Evolutionary conservation across 345 rosid genomes (phyloP), one percentile per base, ranked within the genome.

Genomic region (Linum usitatissimum): DNA sequence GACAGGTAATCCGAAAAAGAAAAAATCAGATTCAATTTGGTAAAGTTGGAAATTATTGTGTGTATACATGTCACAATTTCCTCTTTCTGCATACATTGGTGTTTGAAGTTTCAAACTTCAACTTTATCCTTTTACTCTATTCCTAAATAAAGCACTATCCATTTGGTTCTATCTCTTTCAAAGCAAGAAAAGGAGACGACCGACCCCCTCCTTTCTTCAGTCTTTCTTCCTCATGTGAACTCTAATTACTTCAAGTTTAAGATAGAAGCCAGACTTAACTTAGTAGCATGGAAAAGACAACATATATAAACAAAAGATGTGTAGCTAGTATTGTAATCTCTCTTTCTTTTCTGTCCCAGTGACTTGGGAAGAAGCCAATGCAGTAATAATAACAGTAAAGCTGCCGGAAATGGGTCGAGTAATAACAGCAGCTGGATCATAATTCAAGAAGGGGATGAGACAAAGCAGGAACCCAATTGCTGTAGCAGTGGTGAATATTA

Each of bases 1-100:
- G 51, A 86, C 76, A 84, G 98, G 98, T 91, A 79, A 81, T 59
- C 38, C 38, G 0, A 34, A 23, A 23, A 23, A 23, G 28, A 23
- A 23, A 23, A 23, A 23, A 23, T 23, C 4, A 18, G 57, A 53
- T 17, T 54, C 23, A 8, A 9, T 18, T 67, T 49, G 14, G 59
- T 71, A 38, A 68, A 70, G 64, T 65, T 73, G 39, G 39, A 66
- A 45, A 60, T 64, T 31, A 53, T 56, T 63, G 60, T 40, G 55
- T 45, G 21, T 39, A 28, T 28, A 54, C 64, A 20, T 36, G 28
- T 30, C 28, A 17, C 19, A 23, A 42, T 68, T 63, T 30, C 8
- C 18, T 18, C 45, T 53, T 53, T 40, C 57, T 61, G 62, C 6
- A 5, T 4, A 30, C 0, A 28, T 13, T 18, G 13, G n/a, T 31